Conservation (phyloP, 2,329 filamentous ascomycete genomes). For the Monosporascus sp. region DNA sequence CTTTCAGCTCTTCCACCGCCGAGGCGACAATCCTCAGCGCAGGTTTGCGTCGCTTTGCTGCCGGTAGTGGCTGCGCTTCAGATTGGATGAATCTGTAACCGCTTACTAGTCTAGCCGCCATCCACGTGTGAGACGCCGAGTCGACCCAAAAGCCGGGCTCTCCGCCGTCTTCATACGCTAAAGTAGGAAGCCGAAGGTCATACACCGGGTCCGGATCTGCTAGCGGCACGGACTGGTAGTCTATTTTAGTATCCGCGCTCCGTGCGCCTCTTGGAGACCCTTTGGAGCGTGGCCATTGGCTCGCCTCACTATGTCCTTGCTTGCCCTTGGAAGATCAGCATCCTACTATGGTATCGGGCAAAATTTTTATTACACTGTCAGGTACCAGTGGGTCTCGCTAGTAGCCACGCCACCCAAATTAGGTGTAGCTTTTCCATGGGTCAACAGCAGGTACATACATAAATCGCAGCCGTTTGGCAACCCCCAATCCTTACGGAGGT, state of each 20-base stretch:
- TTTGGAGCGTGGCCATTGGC: neutral
- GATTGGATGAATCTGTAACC: neutral
- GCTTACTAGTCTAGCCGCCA: neutral
- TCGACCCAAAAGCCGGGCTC: neutral
- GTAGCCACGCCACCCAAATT: too few relatives aligned
- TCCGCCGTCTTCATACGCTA: neutral
- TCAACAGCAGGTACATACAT: too few relatives aligned
- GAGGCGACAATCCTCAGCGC: neutral
- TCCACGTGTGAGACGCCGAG: too few relatives aligned
- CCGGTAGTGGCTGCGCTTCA: neutral
- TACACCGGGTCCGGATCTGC: neutral
- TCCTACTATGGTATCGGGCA: too few relatives aligned
- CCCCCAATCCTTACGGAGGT: too few relatives aligned
- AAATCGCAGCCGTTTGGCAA: too few relatives aligned
- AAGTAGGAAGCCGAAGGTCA: neutral
- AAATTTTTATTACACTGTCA: too few relatives aligned
- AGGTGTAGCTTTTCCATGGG: too few relatives aligned
- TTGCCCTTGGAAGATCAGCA: neutral
- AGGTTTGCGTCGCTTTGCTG: neutral
- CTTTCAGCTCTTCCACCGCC: neutral
- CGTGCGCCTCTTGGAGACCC: too few relatives aligned
- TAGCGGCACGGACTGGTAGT: neutral
- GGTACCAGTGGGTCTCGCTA: too few relatives aligned
- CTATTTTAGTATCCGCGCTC: neutral
- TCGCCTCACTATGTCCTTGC: neutral